phyloP scores from a whole-genome alignment of 192 early-diverging fungal species.

The Lunasporangiospora selenospora region DNA sequence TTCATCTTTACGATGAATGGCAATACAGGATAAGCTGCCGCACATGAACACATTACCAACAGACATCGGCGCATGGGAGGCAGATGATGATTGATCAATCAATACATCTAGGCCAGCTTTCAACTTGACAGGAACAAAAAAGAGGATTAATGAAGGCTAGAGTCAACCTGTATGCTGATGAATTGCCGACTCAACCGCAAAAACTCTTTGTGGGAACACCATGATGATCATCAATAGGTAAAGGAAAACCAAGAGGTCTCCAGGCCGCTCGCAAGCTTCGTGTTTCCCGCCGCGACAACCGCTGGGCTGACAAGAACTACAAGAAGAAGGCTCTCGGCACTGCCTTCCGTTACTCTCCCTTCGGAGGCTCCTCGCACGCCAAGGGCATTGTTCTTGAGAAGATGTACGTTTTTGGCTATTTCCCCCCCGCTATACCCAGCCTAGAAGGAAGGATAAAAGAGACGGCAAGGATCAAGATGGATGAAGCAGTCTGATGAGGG shows the following conservation, averaged over 20 bases:
- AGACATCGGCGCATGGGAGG: too few relatives aligned
- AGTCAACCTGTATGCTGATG: too few relatives aligned
- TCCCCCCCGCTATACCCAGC: too few relatives aligned
- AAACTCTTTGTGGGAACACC: too few relatives aligned
- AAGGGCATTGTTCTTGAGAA: constrained; percentile 99
- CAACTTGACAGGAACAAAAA: too few relatives aligned
- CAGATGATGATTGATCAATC: too few relatives aligned
- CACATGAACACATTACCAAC: too few relatives aligned
- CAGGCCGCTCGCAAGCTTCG: constrained; percentile 98
- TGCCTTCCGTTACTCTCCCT: constrained; percentile 97
- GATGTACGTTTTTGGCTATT: constrained; percentile 87
- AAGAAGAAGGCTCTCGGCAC: constrained; percentile 99
- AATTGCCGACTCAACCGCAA: too few relatives aligned
- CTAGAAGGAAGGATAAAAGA: not conserved
- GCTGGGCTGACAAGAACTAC: constrained; percentile 99
- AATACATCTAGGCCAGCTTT: too few relatives aligned
- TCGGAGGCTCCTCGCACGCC: constrained; percentile 99
- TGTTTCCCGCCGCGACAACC: constrained; percentile 96
- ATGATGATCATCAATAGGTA: constrained; percentile 57
- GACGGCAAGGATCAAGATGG: not conserved
- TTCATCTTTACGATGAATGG: too few relatives aligned
- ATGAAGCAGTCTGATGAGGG: not conserved
- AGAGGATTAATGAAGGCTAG: too few relatives aligned
- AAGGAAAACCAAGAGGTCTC: constrained; percentile 97
- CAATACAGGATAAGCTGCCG: too few relatives aligned